Conservation (phyloP, 768 basidiomycete species). For the Megacollybia marginata region DNA sequence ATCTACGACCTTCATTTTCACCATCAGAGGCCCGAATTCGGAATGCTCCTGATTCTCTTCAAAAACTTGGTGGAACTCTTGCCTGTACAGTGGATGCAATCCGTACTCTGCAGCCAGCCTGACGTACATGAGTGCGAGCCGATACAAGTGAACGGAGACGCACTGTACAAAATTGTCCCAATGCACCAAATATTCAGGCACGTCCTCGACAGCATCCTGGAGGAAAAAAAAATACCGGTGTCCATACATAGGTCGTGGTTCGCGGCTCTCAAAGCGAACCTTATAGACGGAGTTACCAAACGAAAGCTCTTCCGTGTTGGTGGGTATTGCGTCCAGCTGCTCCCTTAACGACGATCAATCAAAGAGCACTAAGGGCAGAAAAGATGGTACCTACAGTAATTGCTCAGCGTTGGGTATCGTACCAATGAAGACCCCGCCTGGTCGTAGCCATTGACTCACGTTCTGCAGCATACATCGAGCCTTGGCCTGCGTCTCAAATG, state of each 20-base stretch:
- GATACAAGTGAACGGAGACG: not conserved
- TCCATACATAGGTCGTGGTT: conserved; percentile 62
- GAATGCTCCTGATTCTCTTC: conserved; percentile 69
- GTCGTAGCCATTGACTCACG: conserved; percentile 69
- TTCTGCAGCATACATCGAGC: conserved; percentile 90
- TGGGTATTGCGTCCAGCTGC: conserved; percentile 63
- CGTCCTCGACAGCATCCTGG: conserved; percentile 91
- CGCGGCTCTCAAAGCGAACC: conserved; percentile 76
- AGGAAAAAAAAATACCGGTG: conserved; percentile 94
- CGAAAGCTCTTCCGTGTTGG: conserved; percentile 57
- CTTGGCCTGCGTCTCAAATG: conserved; percentile 87
- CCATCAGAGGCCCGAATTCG: conserved; percentile 79
- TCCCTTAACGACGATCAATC: conserved; percentile 34
- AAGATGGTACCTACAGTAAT: conserved; percentile 58
- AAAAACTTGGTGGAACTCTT: conserved; percentile 89
- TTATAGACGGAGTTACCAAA: conserved; percentile 92
- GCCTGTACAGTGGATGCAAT: conserved; percentile 66
- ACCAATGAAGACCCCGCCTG: conserved; percentile 92
- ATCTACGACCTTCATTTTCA: conserved; percentile 90
- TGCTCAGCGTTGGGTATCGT: conserved; percentile 88
- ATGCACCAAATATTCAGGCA: conserved; percentile 94
- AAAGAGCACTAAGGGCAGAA: conserved; percentile 1
- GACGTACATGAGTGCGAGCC: conserved; percentile 9
- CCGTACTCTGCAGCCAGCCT: conserved; percentile 84
- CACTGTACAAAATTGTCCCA: conserved; percentile 91